Conservation (phyloP, 2,329 filamentous ascomycete genomes). For the Apiospora marii region DNA sequence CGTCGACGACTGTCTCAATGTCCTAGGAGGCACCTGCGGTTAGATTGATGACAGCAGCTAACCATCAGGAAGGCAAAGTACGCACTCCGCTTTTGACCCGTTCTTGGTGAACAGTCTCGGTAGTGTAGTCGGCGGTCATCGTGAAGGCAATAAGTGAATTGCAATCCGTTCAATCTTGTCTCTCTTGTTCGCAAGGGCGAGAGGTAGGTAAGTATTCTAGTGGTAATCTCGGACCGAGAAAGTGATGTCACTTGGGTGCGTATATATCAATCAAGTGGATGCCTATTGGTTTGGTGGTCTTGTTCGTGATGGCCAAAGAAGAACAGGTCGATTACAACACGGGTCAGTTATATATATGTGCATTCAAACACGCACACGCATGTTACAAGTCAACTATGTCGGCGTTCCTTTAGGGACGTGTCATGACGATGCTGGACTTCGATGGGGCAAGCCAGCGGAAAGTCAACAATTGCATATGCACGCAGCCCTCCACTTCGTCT, state of each 20-base stretch:
- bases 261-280: not conserved
- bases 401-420: not conserved
- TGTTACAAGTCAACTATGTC: not conserved
- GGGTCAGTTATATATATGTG: not conserved
- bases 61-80: not conserved
- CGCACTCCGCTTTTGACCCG: conserved; percentile 28
- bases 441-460: not conserved
- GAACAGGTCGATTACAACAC: not conserved
- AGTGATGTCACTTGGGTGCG: not conserved
- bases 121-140: conserved; percentile 26
- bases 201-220: not conserved
- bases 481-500: not conserved
- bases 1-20: conserved; percentile 26
- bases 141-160: not conserved
- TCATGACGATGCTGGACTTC: not conserved
- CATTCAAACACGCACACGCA: not conserved
- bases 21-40: conserved; percentile 21
- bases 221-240: not conserved
- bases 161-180: not conserved
- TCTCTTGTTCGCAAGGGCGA: not conserved
- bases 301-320: not conserved
- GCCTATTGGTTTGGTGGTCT: not conserved
- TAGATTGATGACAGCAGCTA: not conserved
- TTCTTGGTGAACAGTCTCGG: conserved; percentile 32
- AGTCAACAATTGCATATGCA: conserved; percentile 1